Conservation (phyloP, 2,329 filamentous ascomycete genomes). For the Aspergillus eucalypticola region DNA sequence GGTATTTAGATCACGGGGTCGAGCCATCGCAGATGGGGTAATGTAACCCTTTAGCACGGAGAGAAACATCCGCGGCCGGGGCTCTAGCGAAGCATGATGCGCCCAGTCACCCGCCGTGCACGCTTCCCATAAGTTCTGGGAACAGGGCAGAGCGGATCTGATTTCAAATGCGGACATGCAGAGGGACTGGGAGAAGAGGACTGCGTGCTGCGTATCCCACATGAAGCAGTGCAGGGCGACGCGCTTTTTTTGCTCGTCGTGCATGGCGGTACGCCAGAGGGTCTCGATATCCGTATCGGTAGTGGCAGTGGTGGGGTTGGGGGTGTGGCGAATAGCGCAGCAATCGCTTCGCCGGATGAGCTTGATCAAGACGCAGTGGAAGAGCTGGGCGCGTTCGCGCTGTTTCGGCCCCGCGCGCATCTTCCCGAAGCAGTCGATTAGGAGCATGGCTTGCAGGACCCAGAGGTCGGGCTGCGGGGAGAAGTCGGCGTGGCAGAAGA, state of each 20-base stretch:
- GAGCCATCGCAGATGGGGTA: conserved; percentile 42
- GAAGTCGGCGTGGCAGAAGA: conserved; percentile 61
- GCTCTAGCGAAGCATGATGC: conserved; percentile 40
- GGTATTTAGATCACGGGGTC: conserved; percentile 48
- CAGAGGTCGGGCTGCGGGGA: conserved; percentile 61
- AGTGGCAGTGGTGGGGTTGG: conserved; percentile 35
- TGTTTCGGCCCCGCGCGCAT: conserved; percentile 63
- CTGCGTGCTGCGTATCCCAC: conserved; percentile 67
- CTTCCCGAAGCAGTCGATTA: conserved; percentile 67
- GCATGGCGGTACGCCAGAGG: conserved; percentile 56
- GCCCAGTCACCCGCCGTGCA: conserved; percentile 55
- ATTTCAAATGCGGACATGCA: conserved; percentile 68
- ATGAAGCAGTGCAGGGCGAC: conserved; percentile 64
- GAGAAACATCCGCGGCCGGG: conserved; percentile 43
- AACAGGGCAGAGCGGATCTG: conserved; percentile 57
- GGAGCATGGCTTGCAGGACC: conserved; percentile 61
- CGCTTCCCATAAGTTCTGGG: conserved; percentile 60
- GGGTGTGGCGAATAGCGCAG: conserved; percentile 44
- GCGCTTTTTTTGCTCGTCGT: conserved; percentile 61
- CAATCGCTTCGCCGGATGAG: conserved; percentile 56
- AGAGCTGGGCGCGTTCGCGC: conserved; percentile 64
- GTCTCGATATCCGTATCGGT: conserved; percentile 42
- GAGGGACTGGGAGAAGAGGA: conserved; percentile 65
- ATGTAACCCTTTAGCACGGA: conserved; percentile 59
- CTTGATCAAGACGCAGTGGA: conserved; percentile 58